Evolutionary conservation across 2,329 filamentous ascomycete species (phyloP).

Genomic region (Xylaria sp.): DNA sequence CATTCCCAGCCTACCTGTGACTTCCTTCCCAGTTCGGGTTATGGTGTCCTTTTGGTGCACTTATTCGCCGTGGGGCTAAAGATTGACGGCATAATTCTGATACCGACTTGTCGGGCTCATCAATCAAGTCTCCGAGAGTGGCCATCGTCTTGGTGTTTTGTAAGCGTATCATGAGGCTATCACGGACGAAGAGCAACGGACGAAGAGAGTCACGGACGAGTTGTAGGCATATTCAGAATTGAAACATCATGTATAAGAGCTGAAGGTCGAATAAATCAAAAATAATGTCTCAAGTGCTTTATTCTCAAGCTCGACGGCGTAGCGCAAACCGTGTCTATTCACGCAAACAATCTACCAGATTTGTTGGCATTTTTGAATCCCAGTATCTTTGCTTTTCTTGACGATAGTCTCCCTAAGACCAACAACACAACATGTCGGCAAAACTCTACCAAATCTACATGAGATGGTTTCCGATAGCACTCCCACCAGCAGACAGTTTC

Average conservation of each 20-base stretch:
- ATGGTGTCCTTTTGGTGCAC: not conserved
- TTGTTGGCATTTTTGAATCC: not conserved
- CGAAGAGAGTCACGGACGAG: conserved; percentile 10
- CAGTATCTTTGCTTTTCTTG: not conserved
- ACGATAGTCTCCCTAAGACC: not conserved
- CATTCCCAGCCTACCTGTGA: not conserved
- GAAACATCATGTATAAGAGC: not conserved
- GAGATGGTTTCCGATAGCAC: conserved; percentile 43
- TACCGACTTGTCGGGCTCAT: conserved; percentile 11
- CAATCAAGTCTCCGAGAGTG: not conserved
- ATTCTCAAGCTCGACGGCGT: not conserved
- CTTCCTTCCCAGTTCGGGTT: not conserved
- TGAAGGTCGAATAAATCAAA: not conserved
- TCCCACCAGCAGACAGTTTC: conserved; percentile 41
- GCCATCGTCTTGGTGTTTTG: conserved; percentile 6
- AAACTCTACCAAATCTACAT: conserved; percentile 41
- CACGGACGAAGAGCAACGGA: conserved; percentile 22
- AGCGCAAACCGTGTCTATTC: not conserved
- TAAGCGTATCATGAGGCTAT: conserved; percentile 21
- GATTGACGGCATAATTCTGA: conserved; percentile 21
- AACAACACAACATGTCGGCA: conserved; percentile 30
- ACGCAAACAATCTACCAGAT: not conserved
- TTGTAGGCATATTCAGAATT: not conserved
- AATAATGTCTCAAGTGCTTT: not conserved
- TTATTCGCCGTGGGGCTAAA: conserved; percentile 15